Evolutionary conservation across 2,329 filamentous ascomycete species (phyloP), one percentile per base, ranked within the genome.

Genomic region (Fusarium domesticum): DNA sequence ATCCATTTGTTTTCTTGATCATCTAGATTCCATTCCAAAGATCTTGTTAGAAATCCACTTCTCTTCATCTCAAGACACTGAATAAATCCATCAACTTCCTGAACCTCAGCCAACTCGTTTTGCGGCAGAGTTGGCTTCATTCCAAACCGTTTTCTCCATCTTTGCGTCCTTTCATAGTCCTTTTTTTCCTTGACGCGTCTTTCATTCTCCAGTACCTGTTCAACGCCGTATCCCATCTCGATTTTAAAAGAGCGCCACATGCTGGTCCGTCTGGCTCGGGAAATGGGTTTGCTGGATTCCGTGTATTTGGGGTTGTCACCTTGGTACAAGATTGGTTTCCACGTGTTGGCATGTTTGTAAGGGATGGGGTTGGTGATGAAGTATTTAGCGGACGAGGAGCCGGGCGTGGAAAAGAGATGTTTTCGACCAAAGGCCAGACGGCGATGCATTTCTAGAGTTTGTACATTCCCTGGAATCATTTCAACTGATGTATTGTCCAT

Each of bases 231-330:
- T 1, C 50, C 52, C 10, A 51, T 17, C 15, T 54, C 39, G 2
- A 54, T 36, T 6, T 32, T 37, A 18, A 54, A 53, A 17, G 52
- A 51, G 35, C 42, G 51, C 52, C 52, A 54, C 37, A 53, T 35
- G 18, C 41, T 25, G 1, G 42, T 48, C 5, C 50, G 42, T 7
- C 44, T 31, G 1, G 43, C 45, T 5, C 47, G 44, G 6, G 43
- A 44, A 11, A 54, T 37, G 15, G 39, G 35, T 5, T 16, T 39
- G 32, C 45, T 48, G 12, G 35, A 25, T 10, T 36, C 35, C 8
- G 37, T 42, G 42, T 54, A 53, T 36, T 53, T 54, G 15, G 52
- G 52, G 20, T 53, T 54, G 25, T 53, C 52, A 16, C 50, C 52
- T 12, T 38, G 39, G 39, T 48, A 51, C 6, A 54, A 43, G 10